Base-by-base conservation (phyloP, 495 filamentous ascomycete species). In the Letharia columbiana region DNA sequence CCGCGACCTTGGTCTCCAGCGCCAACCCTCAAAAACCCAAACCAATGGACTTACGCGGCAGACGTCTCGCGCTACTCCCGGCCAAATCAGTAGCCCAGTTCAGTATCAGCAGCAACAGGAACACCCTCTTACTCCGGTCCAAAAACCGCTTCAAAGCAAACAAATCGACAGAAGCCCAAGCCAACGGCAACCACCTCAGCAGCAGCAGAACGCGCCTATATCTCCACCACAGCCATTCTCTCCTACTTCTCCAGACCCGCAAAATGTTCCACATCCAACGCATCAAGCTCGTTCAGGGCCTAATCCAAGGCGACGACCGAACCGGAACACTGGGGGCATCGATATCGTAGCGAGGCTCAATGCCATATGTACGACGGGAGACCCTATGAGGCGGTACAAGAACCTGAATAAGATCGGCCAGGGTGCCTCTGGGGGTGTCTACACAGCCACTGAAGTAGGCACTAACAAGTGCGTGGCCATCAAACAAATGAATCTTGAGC, bases 401-500 rank as follows among this genome's bases (percentile, higher is more conserved):
- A 88, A 88, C 60, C 82, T 98, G 64, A 92, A 86, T 70, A 98
- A 98, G 77, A 98, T 98, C 72, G 94, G 94, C 12, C 94, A 98
- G 76, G 94, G 94, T 71, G 94, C 94, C 41, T 98, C 94, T 18
- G 94, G 94, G 65, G 94, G 94, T 66, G 94, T 98, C 3, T 98
- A 85, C 71, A 96, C 92, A 15, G 94, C 94, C 2, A 92, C 93
- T 74, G 89, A 96, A 75, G 82, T 83, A 69, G 87, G 84, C 33
- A 87, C 86, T 33, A 94, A 94, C 72, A 85, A 86, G 62, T 89
- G 92, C 69, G 95, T 98, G 63, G 94, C 94, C 33, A 98, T 98
- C 79, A 98, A 98, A 76, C 94, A 98, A 81, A 98, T 98, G 94
- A 98, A 98, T 68, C 79, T 98, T 60, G 94, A 97, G 74, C 87